phyloP scores from a whole-genome alignment of 208 protist species.

The Wallacemonas rigidus region DNA sequence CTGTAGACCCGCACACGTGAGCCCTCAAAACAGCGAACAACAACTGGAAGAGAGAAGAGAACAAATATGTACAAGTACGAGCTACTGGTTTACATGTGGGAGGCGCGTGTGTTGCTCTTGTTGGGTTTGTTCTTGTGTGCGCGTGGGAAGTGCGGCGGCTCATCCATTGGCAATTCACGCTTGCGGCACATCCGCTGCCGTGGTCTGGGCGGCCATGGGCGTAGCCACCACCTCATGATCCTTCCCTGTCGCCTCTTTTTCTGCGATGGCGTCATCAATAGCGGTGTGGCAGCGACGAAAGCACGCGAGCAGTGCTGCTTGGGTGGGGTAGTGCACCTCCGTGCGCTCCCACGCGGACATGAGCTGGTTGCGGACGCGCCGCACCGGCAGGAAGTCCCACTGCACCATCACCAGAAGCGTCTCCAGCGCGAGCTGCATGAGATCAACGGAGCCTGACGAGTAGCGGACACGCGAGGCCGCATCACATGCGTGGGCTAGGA shows the following conservation, averaged over 20 bases:
- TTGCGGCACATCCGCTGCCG: no score
- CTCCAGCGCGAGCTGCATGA: slow-evolving; percentile 43
- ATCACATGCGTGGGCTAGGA: slow-evolving; percentile 12
- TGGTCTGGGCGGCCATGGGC: background rate
- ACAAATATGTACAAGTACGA: no score
- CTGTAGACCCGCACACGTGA: no score
- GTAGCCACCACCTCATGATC: background rate
- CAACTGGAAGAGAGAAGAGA: no score
- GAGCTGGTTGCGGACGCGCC: background rate
- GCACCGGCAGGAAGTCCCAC: slow-evolving; percentile 20
- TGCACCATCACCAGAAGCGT: slow-evolving; percentile 38
- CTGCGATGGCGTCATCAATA: background rate
- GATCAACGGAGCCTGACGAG: slow-evolving; percentile 32
- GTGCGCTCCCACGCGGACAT: background rate
- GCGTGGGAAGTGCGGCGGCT: no score
- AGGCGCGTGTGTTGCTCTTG: no score
- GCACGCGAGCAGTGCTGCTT: background rate
- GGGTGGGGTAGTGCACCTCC: slow-evolving; percentile 16
- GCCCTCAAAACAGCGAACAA: no score
- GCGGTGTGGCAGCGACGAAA: slow-evolving; percentile 10
- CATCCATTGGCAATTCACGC: no score
- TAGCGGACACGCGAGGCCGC: slow-evolving; percentile 25
- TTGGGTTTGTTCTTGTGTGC: no score
- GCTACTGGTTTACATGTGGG: no score
- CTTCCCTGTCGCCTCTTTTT: background rate